Evolutionary conservation across 768 basidiomycete genomes (phyloP).

Genomic region (Panellus pusillus): DNA sequence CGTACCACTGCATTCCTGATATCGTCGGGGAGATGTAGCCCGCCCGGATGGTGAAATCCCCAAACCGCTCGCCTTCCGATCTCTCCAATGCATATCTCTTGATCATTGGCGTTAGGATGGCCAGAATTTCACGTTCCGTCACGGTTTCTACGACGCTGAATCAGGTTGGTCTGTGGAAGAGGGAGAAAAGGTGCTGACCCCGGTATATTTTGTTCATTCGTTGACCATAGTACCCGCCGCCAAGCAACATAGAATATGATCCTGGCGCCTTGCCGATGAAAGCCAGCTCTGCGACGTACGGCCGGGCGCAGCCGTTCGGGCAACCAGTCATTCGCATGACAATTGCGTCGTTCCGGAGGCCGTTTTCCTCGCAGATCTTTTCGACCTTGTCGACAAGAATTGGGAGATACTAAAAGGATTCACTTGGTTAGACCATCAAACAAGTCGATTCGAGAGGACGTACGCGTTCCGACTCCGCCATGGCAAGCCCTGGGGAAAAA

Average conservation of each 20-base stretch:
- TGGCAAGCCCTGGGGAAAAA: slow-evolving; percentile 33
- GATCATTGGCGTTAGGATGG: slow-evolving; percentile 91
- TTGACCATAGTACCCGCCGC: slow-evolving; percentile 93
- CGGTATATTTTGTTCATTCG: slow-evolving; percentile 95
- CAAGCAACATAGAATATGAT: slow-evolving; percentile 90
- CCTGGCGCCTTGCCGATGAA: slow-evolving; percentile 97
- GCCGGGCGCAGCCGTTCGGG: slow-evolving; percentile 90
- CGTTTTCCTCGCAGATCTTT: slow-evolving; percentile 90
- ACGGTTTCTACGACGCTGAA: slow-evolving; percentile 62
- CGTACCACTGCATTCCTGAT: slow-evolving; percentile 85
- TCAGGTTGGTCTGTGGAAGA: neutral
- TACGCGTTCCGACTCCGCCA: slow-evolving; percentile 57
- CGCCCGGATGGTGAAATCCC: slow-evolving; percentile 91
- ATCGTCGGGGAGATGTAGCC: slow-evolving; percentile 89
- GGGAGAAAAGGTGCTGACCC: slow-evolving; percentile 42
- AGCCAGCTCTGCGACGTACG: slow-evolving; percentile 93
- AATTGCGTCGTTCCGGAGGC: slow-evolving; percentile 90
- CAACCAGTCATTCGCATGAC: slow-evolving; percentile 99
- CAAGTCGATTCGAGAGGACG: slow-evolving; percentile 20
- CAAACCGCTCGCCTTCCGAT: slow-evolving; percentile 85
- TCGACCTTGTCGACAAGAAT: slow-evolving; percentile 93
- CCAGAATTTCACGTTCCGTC: slow-evolving; percentile 88
- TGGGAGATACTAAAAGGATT: slow-evolving; percentile 71
- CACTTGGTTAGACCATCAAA: neutral
- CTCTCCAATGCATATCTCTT: slow-evolving; percentile 89